A percentile compares a stretch with the other conserved stretches of the same genome.
phyloP scores from a whole-genome alignment of 2,329 filamentous ascomycete species.

The Colletotrichum sp. region DNA sequence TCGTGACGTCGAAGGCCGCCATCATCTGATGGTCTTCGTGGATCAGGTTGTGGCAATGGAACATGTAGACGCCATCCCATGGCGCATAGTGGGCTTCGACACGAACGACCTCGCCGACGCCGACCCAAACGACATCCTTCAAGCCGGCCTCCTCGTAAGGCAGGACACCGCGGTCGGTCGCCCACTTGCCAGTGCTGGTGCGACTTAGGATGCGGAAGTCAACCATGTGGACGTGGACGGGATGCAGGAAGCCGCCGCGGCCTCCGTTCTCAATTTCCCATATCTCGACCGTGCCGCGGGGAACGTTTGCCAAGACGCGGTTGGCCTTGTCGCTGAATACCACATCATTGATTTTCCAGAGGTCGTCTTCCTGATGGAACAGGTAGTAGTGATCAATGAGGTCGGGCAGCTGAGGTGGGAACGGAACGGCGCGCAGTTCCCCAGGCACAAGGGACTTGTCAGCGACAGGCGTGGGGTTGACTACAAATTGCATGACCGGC shows the following conservation, averaged over 20 bases:
- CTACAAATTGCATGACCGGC: constrained; percentile 58
- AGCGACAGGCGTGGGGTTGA: constrained; percentile 37
- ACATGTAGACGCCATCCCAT: constrained; percentile 58
- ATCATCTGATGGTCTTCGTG: constrained; percentile 54
- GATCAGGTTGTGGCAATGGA: constrained; percentile 52
- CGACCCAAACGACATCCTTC: constrained; percentile 64
- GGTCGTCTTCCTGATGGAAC: constrained; percentile 46
- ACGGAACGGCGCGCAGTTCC: constrained; percentile 39
- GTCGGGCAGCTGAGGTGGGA: constrained; percentile 32
- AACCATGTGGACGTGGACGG: constrained; percentile 63
- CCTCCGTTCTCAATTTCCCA: constrained; percentile 54
- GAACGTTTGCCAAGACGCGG: constrained; percentile 52
- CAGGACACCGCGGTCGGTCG: constrained; percentile 43
- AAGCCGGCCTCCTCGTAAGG: constrained; percentile 60
- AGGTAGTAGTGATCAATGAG: constrained; percentile 47
- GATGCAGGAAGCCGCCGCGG: constrained; percentile 55
- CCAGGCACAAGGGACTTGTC: constrained; percentile 40
- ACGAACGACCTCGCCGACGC: constrained; percentile 51
- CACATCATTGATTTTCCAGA: constrained; percentile 57
- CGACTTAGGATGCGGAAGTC: constrained; percentile 60
- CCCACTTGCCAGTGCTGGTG: constrained; percentile 26
- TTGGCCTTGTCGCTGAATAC: constrained; percentile 49
- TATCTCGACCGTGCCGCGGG: constrained; percentile 50
- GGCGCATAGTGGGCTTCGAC: constrained; percentile 58
- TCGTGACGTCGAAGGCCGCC: constrained; percentile 49